phyloP scores from a whole-genome alignment of 208 protist genomes.

The Crithidia mellificae region DNA sequence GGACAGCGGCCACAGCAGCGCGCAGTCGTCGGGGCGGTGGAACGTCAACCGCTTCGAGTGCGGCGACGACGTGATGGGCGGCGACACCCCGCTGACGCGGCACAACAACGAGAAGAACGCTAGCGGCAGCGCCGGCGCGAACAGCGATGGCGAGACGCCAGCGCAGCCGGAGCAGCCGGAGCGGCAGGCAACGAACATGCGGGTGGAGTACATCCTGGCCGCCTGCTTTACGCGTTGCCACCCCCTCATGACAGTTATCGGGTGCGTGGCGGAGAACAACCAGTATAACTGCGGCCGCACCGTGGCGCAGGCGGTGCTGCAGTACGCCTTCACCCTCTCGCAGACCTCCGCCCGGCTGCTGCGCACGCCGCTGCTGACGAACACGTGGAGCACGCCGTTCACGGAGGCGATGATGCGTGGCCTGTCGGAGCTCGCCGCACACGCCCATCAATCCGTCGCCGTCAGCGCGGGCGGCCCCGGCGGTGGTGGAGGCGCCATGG shows the following conservation, averaged over 20 bases:
- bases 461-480: not conserved
- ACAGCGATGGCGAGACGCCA: conserved; percentile 3
- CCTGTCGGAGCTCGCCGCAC: conserved; percentile 45
- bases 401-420: conserved; percentile 62
- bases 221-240: conserved; percentile 53
- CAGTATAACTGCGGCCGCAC: conserved; percentile 45
- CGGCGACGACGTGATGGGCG: conserved; percentile 12
- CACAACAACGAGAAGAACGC: not conserved
- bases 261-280: conserved; percentile 48
- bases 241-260: conserved; percentile 58
- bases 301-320: conserved; percentile 55
- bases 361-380: conserved; percentile 38
- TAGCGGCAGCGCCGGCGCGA: conserved; percentile 1
- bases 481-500: not conserved
- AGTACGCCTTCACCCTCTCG: conserved; percentile 55
- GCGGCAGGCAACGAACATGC: conserved; percentile 24
- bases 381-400: conserved; percentile 51
- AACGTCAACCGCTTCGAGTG: conserved; percentile 19
- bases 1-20: conserved; percentile 22
- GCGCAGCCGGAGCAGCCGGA: not conserved
- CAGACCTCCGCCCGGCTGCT: conserved; percentile 52
- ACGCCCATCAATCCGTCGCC: conserved; percentile 19
- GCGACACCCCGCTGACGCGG: not conserved
- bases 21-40: conserved; percentile 13
- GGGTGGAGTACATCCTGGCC: conserved; percentile 58